Percentiles rank a stretch among this genome's conserved stretches.
These are phyloP conservation scores for Camelina sativa DNA, from an alignment of 345 rosid species.

Conservation along the genomic window DNA sequence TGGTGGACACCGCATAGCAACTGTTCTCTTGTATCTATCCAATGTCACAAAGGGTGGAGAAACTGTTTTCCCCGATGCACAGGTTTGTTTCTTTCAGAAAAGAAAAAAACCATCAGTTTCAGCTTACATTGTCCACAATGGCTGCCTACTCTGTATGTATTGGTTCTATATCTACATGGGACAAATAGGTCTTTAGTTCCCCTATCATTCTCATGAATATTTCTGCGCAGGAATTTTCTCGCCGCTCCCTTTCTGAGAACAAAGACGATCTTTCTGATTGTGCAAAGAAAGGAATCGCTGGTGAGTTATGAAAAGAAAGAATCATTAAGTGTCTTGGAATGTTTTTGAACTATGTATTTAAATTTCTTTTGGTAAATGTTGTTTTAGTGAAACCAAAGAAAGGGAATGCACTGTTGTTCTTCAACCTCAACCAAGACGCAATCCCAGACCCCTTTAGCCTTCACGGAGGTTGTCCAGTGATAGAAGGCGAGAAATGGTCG, in stretches of 20 bases:
- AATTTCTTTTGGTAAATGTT: conserved; percentile 5
- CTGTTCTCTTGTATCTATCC: conserved; percentile 90
- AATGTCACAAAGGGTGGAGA: conserved; percentile 94
- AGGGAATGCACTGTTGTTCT: conserved; percentile 95
- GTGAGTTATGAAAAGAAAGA: conserved; percentile 42
- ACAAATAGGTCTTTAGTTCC: background rate
- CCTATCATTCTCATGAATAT: background rate
- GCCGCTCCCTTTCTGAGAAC: conserved; percentile 54
- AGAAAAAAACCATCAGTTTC: conserved; percentile 4
- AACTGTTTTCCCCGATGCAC: conserved; percentile 88
- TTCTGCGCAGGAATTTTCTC: conserved; percentile 65
- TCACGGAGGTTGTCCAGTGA: conserved; percentile 94
- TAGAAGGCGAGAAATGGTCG: conserved; percentile 98
- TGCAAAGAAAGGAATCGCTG: conserved; percentile 91
- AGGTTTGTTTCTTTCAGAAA: conserved; percentile 67
- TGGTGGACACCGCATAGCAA: conserved; percentile 92
- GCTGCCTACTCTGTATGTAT: conserved; percentile 9
- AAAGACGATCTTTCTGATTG: conserved; percentile 85
- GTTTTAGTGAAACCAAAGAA: conserved; percentile 72
- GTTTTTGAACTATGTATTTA: background rate
- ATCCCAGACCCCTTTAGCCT: conserved; percentile 76
- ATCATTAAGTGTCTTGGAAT: background rate
- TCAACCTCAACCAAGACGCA: conserved; percentile 76
- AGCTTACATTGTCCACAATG: background rate
- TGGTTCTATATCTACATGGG: background rate